These are phyloP conservation scores for Lasiosphaeria hispida DNA, from an alignment of 495 filamentous ascomycete genomes.

Conservation along the genomic window DNA sequence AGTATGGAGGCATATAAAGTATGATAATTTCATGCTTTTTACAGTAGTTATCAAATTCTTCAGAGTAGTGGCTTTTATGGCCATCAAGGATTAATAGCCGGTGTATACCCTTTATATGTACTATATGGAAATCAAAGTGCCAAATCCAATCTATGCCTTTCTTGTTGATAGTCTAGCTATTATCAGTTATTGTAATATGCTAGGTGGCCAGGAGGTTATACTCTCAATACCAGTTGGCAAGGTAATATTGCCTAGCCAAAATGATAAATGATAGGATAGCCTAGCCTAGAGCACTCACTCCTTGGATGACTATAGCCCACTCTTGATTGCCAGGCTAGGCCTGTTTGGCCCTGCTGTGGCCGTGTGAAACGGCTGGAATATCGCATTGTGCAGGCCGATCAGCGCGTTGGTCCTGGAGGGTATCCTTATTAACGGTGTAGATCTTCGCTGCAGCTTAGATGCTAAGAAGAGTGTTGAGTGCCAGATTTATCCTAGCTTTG, in stretches of 20 bases:
- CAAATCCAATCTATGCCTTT: neutral
- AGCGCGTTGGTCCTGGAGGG: neutral
- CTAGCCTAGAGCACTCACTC: neutral
- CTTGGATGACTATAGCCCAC: too few relatives aligned
- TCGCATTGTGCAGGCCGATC: neutral
- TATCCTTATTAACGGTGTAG: too few relatives aligned
- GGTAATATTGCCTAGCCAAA: too few relatives aligned
- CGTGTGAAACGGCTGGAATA: neutral
- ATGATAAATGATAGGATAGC: neutral
- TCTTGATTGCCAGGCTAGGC: neutral
- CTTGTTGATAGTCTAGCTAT: too few relatives aligned
- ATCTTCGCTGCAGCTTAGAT: neutral
- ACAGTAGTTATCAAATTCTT: constrained; percentile 6
- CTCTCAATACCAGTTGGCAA: neutral
- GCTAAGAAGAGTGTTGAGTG: neutral
- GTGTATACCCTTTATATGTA: constrained; percentile 1
- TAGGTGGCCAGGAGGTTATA: neutral
- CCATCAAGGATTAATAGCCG: constrained; percentile 7
- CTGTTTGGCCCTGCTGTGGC: neutral
- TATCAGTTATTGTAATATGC: neutral
- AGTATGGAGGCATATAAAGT: too few relatives aligned
- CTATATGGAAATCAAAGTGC: constrained; percentile 3
- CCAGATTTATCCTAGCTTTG: neutral
- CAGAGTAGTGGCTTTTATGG: constrained; percentile 5
- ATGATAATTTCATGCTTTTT: too few relatives aligned